phyloP scores from a whole-genome alignment of 768 basidiomycete genomes.

The Multifurca ochricompacta region DNA sequence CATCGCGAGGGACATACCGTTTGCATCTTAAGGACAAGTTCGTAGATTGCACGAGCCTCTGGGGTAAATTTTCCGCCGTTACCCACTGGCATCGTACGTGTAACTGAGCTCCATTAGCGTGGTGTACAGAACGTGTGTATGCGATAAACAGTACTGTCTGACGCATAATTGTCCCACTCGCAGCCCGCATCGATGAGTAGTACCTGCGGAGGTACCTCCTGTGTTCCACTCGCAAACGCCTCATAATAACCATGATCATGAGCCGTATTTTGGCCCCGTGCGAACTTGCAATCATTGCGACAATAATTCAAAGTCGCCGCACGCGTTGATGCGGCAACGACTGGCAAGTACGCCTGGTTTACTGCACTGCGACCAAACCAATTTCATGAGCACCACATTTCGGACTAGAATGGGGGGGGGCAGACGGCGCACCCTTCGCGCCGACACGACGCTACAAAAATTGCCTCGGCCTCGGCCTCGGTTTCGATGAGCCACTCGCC shows the following conservation, averaged over 20 bases:
- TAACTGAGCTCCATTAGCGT: slow-evolving; percentile 32
- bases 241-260: slow-evolving; percentile 49
- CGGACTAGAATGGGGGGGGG: neutral
- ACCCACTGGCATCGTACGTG: slow-evolving; percentile 86
- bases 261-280: slow-evolving; percentile 66
- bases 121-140: neutral
- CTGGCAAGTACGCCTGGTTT: slow-evolving; percentile 88
- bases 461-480: slow-evolving; percentile 90
- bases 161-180: slow-evolving; percentile 69
- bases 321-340: slow-evolving; percentile 79
- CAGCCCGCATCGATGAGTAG: slow-evolving; percentile 93
- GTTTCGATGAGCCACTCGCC: slow-evolving; percentile 85
- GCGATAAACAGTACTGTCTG: slow-evolving; percentile 38
- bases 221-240: slow-evolving; percentile 36
- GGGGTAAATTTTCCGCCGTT: slow-evolving; percentile 85
- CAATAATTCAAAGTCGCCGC: slow-evolving; percentile 93
- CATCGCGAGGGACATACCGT: slow-evolving; percentile 37
- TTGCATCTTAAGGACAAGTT: slow-evolving; percentile 88
- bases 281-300: slow-evolving; percentile 82
- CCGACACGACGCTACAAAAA: slow-evolving; percentile 86
- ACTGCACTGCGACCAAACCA: slow-evolving; percentile 43
- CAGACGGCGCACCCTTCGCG: slow-evolving; percentile 65
- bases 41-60: slow-evolving; percentile 76
- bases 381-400: neutral
- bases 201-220: slow-evolving; percentile 54